phyloP scores from a whole-genome alignment of 2,329 filamentous ascomycete species.

The Cadophora gregata region DNA sequence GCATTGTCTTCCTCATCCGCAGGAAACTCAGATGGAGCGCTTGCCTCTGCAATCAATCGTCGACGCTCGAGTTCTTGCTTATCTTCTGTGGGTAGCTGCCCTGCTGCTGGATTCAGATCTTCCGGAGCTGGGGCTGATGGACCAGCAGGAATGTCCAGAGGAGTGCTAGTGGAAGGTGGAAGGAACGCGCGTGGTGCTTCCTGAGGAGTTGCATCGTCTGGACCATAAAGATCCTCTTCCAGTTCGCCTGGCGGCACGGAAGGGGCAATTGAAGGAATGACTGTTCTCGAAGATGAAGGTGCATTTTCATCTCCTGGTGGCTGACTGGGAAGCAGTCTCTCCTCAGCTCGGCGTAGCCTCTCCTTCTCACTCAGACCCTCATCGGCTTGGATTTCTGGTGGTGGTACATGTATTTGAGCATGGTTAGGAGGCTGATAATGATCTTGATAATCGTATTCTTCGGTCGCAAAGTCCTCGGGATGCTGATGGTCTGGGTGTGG shows the following conservation, averaged over 20 bases:
- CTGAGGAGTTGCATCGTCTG: conserved; percentile 48
- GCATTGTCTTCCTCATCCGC: conserved; percentile 51
- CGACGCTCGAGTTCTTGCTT: conserved; percentile 71
- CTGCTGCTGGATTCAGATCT: conserved; percentile 32
- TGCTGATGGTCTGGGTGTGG: conserved; percentile 32
- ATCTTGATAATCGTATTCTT: conserved; percentile 22
- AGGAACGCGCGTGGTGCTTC: conserved; percentile 23
- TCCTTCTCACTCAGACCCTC: conserved; percentile 80
- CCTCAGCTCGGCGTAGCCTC: conserved; percentile 76
- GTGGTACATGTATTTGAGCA: conserved; percentile 60
- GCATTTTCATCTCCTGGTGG: conserved; percentile 60
- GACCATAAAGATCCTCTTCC: conserved; percentile 60
- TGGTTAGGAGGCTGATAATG: conserved; percentile 38
- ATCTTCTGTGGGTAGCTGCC: conserved; percentile 59
- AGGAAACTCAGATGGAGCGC: conserved; percentile 58
- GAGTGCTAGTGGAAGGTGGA: conserved; percentile 23
- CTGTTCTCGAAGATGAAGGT: conserved; percentile 48
- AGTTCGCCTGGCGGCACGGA: conserved; percentile 43
- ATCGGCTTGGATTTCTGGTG: conserved; percentile 65
- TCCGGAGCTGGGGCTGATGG: conserved; percentile 38
- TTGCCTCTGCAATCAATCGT: conserved; percentile 57
- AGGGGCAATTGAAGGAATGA: conserved; percentile 50
- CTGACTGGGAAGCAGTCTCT: conserved; percentile 79
- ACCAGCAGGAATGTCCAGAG: background rate
- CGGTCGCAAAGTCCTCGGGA: conserved; percentile 26